Base-by-base conservation (phyloP, 2,329 filamentous ascomycete genomes). In the Apiospora aurea region DNA sequence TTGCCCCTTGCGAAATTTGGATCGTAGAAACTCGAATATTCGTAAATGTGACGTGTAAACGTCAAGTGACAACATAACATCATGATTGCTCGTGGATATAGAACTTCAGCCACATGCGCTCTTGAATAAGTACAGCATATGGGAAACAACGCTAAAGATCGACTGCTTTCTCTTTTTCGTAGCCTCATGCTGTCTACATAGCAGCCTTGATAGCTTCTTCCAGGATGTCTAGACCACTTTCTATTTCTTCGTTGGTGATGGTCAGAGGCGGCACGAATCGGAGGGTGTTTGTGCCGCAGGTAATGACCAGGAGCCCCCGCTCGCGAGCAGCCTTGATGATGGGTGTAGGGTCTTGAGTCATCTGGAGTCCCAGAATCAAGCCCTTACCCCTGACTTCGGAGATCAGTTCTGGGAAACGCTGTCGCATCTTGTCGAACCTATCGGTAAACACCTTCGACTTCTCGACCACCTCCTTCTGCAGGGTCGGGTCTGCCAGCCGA, bases 211-310 rank as follows among this genome's bases (percentile, higher is more conserved):
- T 90, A 5, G 90, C 89, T 76, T 94, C 88, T 75, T 92, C 92
- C 73, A 98, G 80, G 70, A 97, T 95, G 57, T 85, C 84, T 81
- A 98, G 84, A 0, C 94, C 95, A 75, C 92, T 87, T 76, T 91
- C 86, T 75, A 98, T 96, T 87, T 98, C 93, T 38, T 88, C 89
- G 76, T 94, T 91, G 0, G 90, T 92, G 72, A 99, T 93, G 7
- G 91, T 91, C 79, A 99, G 84, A 73, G 94, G 93, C 44, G 96
- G 96, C 71, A 98, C 95, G 78, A 99, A 97, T 67, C 96, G 88
- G 76, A 99, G 83, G 11, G 95, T 98, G 80, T 98, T 97, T 43
- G 91, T 95, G 0, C 96, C 96, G 41, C 94, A 96, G 1, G 95
- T 98, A 79, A 99, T 98, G 73, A 99, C 87, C 72, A 99, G 82